Conservation (phyloP, 2,329 filamentous ascomycete genomes). For the Coniochaeta sp. region DNA sequence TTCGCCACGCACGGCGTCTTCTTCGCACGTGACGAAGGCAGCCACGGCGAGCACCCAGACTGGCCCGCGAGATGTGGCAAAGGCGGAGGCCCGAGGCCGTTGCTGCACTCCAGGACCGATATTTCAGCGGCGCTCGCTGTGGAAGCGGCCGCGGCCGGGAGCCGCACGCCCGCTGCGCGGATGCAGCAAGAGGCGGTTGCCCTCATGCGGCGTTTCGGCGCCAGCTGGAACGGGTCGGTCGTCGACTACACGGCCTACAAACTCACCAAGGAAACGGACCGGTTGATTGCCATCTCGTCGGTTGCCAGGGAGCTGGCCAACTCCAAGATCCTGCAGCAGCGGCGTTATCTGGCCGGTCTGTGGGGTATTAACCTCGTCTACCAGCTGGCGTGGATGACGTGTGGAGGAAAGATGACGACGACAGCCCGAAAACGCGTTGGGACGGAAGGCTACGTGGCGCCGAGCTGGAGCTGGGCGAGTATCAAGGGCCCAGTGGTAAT, state of each 20-base stretch:
- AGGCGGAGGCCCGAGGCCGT: not conserved
- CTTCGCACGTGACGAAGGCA: not conserved
- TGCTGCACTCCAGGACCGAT: no score
- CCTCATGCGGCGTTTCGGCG: not conserved
- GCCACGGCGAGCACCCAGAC: not conserved
- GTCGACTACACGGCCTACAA: not conserved
- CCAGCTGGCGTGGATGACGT: conserved; percentile 1
- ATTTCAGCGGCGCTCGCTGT: no score
- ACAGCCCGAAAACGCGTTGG: not conserved
- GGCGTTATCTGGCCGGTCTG: not conserved
- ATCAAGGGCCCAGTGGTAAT: not conserved
- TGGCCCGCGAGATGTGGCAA: not conserved
- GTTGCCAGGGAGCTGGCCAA: not conserved
- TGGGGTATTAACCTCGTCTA: not conserved
- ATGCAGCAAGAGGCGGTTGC: not conserved
- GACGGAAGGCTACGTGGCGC: not conserved
- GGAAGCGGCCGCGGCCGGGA: no score
- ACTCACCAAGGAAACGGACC: not conserved
- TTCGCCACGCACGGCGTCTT: conserved; percentile 1
- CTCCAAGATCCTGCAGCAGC: not conserved
- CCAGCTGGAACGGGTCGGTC: not conserved
- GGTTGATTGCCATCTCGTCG: not conserved
- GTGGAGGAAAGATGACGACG: not conserved
- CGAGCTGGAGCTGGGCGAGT: conserved; percentile 1
- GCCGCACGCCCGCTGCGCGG: not conserved